A percentile compares a stretch with the other conserved stretches of the same genome.
These are phyloP conservation scores for Ceratocystis papillata DNA, from an alignment of 2,329 filamentous ascomycete genomes.

Conservation along the genomic window DNA sequence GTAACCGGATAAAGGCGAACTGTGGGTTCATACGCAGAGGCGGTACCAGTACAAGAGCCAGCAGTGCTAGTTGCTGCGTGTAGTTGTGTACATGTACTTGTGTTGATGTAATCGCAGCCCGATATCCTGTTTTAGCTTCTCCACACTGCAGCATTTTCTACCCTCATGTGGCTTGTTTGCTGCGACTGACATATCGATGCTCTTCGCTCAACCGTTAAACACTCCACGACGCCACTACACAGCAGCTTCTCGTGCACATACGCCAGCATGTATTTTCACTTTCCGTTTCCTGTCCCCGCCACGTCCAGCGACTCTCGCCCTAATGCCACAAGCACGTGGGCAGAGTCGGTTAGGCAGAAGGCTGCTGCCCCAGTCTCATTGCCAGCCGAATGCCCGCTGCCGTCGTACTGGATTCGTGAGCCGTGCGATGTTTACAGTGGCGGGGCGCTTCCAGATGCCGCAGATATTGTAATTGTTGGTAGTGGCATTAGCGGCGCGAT, in stretches of 20 bases:
- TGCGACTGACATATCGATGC: too few relatives aligned
- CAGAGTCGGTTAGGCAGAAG: slow-evolving; percentile 9
- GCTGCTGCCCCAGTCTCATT: slow-evolving; percentile 12
- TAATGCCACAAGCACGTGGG: slow-evolving; percentile 2
- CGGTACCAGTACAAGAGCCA: neutral
- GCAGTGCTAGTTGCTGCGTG: neutral
- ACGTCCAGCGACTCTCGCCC: neutral
- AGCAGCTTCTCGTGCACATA: neutral
- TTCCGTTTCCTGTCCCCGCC: slow-evolving; percentile 21
- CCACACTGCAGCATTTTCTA: neutral
- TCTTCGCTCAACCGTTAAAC: too few relatives aligned
- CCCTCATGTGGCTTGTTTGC: too few relatives aligned
- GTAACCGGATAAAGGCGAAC: neutral
- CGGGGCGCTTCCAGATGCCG: slow-evolving; percentile 31
- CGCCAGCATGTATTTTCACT: slow-evolving; percentile 18
- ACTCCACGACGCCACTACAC: neutral
- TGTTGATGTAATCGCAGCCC: neutral
- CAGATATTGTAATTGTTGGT: slow-evolving; percentile 44
- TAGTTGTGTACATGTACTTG: neutral
- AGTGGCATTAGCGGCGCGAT: slow-evolving; percentile 44
- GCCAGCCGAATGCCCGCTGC: slow-evolving; percentile 11
- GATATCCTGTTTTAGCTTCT: neutral
- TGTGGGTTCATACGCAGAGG: neutral
- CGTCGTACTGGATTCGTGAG: slow-evolving; percentile 28
- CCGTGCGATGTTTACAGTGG: slow-evolving; percentile 24